These are phyloP conservation scores for Cladorrhinum sp. DNA, from an alignment of 2,329 filamentous ascomycete genomes.

Conservation along the genomic window DNA sequence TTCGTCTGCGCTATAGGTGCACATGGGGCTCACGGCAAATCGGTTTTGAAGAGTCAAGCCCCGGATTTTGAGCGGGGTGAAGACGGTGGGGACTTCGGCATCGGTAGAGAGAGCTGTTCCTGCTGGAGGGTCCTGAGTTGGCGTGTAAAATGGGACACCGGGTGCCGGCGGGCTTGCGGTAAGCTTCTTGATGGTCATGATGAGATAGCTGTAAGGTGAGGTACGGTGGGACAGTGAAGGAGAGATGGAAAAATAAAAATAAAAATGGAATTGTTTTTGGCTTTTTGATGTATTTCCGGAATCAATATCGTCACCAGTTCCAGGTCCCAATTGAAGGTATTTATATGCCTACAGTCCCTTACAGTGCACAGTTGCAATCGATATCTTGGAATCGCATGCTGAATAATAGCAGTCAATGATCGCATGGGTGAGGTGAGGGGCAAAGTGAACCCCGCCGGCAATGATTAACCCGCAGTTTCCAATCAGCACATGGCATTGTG, in stretches of 20 bases:
- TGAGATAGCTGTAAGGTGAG: background rate
- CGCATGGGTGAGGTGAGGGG: background rate
- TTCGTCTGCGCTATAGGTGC: slow-evolving; percentile 54
- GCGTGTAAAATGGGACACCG: slow-evolving; percentile 52
- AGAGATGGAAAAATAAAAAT: background rate
- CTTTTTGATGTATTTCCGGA: background rate
- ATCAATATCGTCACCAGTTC: background rate
- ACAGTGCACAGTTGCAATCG: background rate
- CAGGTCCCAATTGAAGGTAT: background rate
- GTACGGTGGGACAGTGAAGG: background rate
- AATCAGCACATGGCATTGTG: slow-evolving; percentile 1
- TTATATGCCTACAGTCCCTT: background rate
- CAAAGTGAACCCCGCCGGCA: slow-evolving; percentile 1
- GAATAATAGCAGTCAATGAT: slow-evolving; percentile 4
- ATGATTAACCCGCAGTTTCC: background rate
- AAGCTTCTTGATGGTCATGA: slow-evolving; percentile 26
- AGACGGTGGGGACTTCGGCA: slow-evolving; percentile 49
- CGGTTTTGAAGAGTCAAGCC: slow-evolving; percentile 54
- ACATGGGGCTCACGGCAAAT: slow-evolving; percentile 60
- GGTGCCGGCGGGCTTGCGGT: slow-evolving; percentile 39
- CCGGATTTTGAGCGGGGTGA: slow-evolving; percentile 55
- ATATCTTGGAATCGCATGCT: background rate
- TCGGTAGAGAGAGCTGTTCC: slow-evolving; percentile 43
- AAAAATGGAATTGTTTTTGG: background rate
- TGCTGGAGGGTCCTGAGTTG: slow-evolving; percentile 49